These are phyloP conservation scores for Lachancea waltii DNA, from an alignment of 805 yeast species.

Conservation along the genomic window DNA sequence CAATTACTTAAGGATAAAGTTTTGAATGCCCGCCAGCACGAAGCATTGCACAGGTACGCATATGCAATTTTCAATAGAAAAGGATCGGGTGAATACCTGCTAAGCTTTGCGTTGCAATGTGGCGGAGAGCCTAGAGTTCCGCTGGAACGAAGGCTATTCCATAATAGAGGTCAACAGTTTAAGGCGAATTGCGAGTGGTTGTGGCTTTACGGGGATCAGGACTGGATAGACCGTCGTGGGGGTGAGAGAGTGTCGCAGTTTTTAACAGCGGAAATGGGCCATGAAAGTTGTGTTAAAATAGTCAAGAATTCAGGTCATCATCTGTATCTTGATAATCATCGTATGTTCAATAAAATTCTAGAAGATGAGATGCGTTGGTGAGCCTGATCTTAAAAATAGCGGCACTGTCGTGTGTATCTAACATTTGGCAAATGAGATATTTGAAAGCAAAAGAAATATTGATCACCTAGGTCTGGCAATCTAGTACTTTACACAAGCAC, in stretches of 20 bases:
- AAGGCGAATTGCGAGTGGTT: constrained; percentile 50
- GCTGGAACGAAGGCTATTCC: constrained; percentile 34
- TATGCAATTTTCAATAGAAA: constrained; percentile 77
- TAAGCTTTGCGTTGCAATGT: constrained; percentile 76
- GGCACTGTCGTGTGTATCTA: too few species aligned
- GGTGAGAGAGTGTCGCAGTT: constrained; percentile 30
- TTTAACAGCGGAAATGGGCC: constrained; percentile 16
- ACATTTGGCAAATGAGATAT: too few species aligned
- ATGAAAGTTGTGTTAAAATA: constrained; percentile 32
- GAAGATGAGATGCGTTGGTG: constrained; percentile 42
- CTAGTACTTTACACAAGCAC: too few species aligned
- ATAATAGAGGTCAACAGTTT: constrained; percentile 33
- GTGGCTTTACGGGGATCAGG: constrained; percentile 85
- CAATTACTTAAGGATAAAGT: constrained; percentile 38
- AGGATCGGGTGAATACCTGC: constrained; percentile 91
- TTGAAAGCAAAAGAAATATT: too few species aligned
- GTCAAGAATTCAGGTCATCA: constrained; percentile 69
- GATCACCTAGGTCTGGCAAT: too few species aligned
- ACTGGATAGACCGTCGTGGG: constrained; percentile 55
- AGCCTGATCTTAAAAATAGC: too few species aligned
- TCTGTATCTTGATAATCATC: constrained; percentile 59
- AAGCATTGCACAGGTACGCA: constrained; percentile 65
- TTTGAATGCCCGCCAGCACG: constrained; percentile 16
- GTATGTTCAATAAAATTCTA: constrained; percentile 46
- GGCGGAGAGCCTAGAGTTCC: constrained; percentile 89